phyloP scores from a whole-genome alignment of 1,139 yeast genomes.

The Blastobotrys proliferans region DNA sequence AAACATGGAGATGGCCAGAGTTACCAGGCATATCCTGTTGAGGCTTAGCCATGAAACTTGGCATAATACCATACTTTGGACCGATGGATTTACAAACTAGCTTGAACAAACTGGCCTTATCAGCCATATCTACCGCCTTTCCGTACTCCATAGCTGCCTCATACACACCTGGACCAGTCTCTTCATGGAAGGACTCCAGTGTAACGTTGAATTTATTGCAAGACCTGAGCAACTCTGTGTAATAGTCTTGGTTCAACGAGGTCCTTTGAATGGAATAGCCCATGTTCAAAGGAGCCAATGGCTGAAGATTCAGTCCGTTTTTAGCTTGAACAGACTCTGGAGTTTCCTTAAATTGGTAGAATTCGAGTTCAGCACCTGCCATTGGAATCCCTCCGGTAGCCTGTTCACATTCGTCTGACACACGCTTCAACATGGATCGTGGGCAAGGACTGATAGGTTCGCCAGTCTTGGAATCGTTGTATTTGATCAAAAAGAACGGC shows the following conservation, averaged over 20 bases:
- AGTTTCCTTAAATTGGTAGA: constrained; percentile 34
- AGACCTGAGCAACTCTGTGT: constrained; percentile 29
- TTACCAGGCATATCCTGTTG: constrained; percentile 37
- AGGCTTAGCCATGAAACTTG: constrained; percentile 41
- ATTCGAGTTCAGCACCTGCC: constrained; percentile 38
- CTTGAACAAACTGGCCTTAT: constrained; percentile 35
- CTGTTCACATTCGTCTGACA: constrained; percentile 19
- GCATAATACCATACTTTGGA: constrained; percentile 31
- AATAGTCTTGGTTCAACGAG: constrained; percentile 31
- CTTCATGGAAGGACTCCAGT: constrained; percentile 39
- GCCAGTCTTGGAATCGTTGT: constrained; percentile 26
- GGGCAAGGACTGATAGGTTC: constrained; percentile 36
- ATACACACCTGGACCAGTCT: constrained; percentile 40
- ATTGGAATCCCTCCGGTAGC: constrained; percentile 22
- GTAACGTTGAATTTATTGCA: constrained; percentile 28
- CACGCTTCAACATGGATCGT: constrained; percentile 27
- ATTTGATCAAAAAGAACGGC: constrained; percentile 33
- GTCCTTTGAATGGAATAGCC: constrained; percentile 38
- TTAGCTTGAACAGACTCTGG: constrained; percentile 29
- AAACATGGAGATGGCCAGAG: constrained; percentile 38
- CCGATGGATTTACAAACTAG: constrained; percentile 34
- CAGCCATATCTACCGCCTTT: constrained; percentile 33
- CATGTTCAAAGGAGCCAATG: constrained; percentile 37
- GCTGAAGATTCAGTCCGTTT: constrained; percentile 28
- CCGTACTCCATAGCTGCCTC: constrained; percentile 37